Base-by-base conservation (phyloP, 2,329 filamentous ascomycete species). In the Colletotrichum sp. region DNA sequence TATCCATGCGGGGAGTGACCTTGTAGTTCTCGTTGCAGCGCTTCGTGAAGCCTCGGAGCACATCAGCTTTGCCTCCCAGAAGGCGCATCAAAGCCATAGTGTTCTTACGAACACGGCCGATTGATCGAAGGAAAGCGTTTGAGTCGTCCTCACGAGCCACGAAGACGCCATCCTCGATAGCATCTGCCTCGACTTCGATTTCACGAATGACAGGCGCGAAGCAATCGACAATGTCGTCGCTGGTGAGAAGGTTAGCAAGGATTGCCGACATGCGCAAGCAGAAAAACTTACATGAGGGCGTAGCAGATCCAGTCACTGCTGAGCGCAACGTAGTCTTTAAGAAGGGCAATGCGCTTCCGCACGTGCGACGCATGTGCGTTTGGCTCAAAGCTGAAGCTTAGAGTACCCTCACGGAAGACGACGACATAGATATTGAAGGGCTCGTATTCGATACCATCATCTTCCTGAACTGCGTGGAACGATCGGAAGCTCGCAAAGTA, bases 281-380 rank as follows among this genome's bases (percentile, higher is more conserved):
- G 16, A 39, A 26, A 7, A 71, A 87, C 93, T 89, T 88, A 95
- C 93, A 99, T 99, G 82, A 99, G 90, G 59, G 97, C 97, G 83
- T 99, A 99, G 88, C 97, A 99, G 80, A 99, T 98, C 96, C 98
- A 99, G 86, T 99, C 97, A 80, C 96, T 96, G 83, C 95, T 98
- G 52, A 99, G 90, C 77, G 96, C 93, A 80, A 99, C 95, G 82
- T 98, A 99, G 82, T 99, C 97, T 82, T 98, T 96, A 72, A 99
- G 89, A 80, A 95, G 94, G 28, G 95, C 93, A 81, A 99, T 99
- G 85, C 97, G 93, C 88, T 95, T 96, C 79, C 96, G 93, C 30
- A 99, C 97, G 79, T 97, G 95, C 59, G 93, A 91, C 15, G 96
- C 95, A 84, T 99, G 97, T 4, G 93, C 92, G 82, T 98, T 98